phyloP scores from a whole-genome alignment of 202 grass and related monocot species.

The Elaeis oleifera region DNA sequence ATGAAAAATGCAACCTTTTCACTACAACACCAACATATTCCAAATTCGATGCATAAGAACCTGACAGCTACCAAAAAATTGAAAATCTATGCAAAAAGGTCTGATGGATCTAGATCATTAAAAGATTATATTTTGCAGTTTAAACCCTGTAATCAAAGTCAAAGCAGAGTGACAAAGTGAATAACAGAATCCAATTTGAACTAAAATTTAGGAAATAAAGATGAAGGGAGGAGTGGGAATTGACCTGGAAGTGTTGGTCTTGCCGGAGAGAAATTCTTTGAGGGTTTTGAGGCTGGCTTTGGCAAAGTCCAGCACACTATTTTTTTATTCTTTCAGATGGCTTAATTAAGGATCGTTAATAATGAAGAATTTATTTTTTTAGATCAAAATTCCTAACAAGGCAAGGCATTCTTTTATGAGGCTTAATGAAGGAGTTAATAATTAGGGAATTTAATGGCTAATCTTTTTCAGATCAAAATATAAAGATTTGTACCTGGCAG shows the following conservation, averaged over 20 bases:
- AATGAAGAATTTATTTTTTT: no score
- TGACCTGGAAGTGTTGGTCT: constrained; percentile 72
- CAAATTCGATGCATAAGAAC: not conserved
- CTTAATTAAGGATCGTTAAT: no score
- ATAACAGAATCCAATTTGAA: not conserved
- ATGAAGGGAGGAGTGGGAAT: not conserved
- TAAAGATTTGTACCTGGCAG: no score
- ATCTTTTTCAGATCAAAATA: no score
- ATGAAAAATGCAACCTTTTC: no score
- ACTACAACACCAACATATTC: no score
- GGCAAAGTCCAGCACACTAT: not conserved
- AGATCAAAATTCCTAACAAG: no score
- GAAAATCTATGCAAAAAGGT: not conserved
- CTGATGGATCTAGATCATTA: not conserved
- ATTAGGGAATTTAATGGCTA: no score
- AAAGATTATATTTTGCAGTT: not conserved
- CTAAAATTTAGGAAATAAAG: not conserved
- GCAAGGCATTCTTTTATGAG: no score
- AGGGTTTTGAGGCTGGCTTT: constrained; percentile 48
- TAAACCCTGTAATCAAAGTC: not conserved
- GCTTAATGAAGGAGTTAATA: no score
- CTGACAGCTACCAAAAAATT: not conserved
- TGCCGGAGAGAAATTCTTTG: constrained; percentile 52
- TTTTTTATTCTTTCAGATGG: no score
- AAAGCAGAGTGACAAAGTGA: not conserved